Base-by-base conservation (phyloP, 2,329 filamentous ascomycete genomes). In the Pseudogymnoascus sp. region DNA sequence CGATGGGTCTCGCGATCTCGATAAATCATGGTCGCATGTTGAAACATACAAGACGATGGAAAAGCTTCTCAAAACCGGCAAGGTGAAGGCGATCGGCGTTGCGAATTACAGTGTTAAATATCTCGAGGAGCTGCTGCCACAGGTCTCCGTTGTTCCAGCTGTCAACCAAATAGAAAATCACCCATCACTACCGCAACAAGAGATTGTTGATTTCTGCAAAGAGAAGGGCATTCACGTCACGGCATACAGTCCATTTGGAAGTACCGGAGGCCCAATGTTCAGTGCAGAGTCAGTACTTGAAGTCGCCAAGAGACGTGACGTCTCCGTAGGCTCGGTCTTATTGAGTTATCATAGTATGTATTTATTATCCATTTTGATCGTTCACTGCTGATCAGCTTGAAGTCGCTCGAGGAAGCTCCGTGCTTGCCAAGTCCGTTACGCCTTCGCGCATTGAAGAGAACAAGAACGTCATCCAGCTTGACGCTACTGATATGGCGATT, bases 391-490 rank as follows among this genome's bases (percentile, higher is more conserved):
- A 46, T 14, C 23, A 23, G 42, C 42, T 46, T 46, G 18, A 23
- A 89, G 88, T 90, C 56, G 82, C 85, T 62, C 83, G 87, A 65
- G 87, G 87, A 68, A 83, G 79, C 72, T 89, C 87, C 5, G 89
- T 91, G 16, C 80, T 92, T 28, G 83, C 89, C 70, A 91, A 91
- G 76, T 90, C 87, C 0, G 86, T 89, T 40, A 89, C 82, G 5
- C 82, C 83, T 12, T 80, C 81, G 59, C 82, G 88, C 69, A 91
- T 91, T 75, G 83, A 87, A 72, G 81, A 86, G 70, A 92, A 92
- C 76, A 78, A 83, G 73, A 82, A 87, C 67, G 79, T 90, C 62
- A 81, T 89, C 69, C 81, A 85, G 70, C 81, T 89, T 53, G 84
- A 87, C 69, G 78, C 76, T 5, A 80, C 81, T n/a, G 89, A 92